Evolutionary conservation across 2,329 filamentous ascomycete genomes (phyloP), one percentile per base, ranked within the genome.

Genomic region (Alternaria brassicicola): DNA sequence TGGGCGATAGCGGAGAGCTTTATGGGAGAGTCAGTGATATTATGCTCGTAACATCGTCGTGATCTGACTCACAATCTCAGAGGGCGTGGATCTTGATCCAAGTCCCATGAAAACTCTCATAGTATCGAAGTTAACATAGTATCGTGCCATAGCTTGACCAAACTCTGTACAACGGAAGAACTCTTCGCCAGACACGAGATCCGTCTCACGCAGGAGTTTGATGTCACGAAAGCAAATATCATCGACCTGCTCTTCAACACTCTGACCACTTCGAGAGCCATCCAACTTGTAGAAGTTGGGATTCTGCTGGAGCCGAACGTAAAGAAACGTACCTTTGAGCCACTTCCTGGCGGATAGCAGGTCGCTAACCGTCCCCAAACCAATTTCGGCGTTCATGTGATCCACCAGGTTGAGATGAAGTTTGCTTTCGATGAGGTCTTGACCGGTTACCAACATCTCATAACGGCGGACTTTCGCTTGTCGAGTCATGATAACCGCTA

Each of bases 341-440:
- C 92, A 96, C 60, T 80, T 83, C 61, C 88, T 88, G 10, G 92
- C 92, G 0, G 88, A 86, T 1, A 82, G 72, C 0, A 89, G 73
- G 64, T 89, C 84, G 5, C 79, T 84, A 52, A 96, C 87, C 0
- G 90, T 93, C 0, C 89, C 88, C 1, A 96, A 81, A 1, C 89
- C 88, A 46, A 94, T 89, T 70, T 96, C 92, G 2, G 92, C 92
- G 69, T 96, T 96, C 63, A 96, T 76, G 68, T 96, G 91, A 63
- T 94, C 91, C 47, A 93, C 88, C 0, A 96, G 78, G 65, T 94
- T 92, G 26, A 87, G 80, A 76, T 96, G 92, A 6, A 96, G 80
- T 17, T 84, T 87, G 75, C 92, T 96, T 72, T 96, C 92, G 1
- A 96, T 78, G 2, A 86, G 80, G 62, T 94, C 89, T 52, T 88